Percentiles rank a stretch among this genome's conserved stretches.
Evolutionary conservation across 352 stramenopile species (phyloP).

Genomic region (Pythium periplocum): DNA sequence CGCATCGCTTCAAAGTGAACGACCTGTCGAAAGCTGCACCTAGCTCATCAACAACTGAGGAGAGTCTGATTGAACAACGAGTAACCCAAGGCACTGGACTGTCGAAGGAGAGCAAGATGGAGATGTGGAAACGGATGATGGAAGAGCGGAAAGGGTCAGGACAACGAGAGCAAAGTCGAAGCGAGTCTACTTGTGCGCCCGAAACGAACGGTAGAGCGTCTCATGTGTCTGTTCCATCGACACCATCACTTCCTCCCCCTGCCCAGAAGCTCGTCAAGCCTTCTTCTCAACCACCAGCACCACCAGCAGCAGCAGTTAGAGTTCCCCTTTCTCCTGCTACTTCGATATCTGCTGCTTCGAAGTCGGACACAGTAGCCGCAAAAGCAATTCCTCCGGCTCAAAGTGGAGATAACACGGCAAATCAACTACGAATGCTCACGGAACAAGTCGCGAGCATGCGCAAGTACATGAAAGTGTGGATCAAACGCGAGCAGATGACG

Average conservation of each 20-base stretch:
- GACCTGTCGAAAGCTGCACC: slow-evolving; percentile 5
- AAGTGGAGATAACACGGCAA: too few relatives aligned
- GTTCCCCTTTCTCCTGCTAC: too few relatives aligned
- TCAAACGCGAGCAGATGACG: slow-evolving; percentile 61
- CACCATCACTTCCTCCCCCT: neutral
- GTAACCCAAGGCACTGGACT: slow-evolving; percentile 6
- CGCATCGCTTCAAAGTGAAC: slow-evolving; percentile 14
- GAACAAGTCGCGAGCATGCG: slow-evolving; percentile 52
- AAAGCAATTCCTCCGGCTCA: too few relatives aligned
- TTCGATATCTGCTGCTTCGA: too few relatives aligned
- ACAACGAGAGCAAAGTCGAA: slow-evolving; percentile 12
- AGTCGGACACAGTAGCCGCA: too few relatives aligned
- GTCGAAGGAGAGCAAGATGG: slow-evolving; percentile 49
- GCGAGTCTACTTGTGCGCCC: neutral
- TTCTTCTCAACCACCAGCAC: too few relatives aligned
- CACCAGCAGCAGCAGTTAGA: too few relatives aligned
- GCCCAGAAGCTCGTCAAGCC: too few relatives aligned
- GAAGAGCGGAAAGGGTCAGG: slow-evolving; percentile 37
- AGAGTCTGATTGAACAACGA: too few relatives aligned
- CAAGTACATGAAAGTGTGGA: slow-evolving; percentile 78
- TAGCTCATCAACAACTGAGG: neutral
- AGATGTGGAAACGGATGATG: slow-evolving; percentile 62
- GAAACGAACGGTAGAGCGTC: neutral
- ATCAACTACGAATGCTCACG: slow-evolving; percentile 11
- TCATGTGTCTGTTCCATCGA: neutral